These are phyloP conservation scores for Myxozyma udenii DNA, from an alignment of 805 yeast genomes.

Conservation along the genomic window DNA sequence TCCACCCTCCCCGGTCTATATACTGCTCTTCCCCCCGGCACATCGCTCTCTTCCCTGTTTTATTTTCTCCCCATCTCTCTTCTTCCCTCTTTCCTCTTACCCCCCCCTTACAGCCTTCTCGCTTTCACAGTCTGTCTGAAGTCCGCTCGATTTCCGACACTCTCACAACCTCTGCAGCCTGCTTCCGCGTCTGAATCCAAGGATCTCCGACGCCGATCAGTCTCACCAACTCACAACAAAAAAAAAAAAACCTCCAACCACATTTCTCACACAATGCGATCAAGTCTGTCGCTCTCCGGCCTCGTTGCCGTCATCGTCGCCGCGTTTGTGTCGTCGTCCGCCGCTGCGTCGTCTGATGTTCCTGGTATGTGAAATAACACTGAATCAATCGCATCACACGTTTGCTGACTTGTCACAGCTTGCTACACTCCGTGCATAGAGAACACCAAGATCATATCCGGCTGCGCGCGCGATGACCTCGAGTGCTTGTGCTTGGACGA, in stretches of 20 bases:
- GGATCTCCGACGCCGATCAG: background rate
- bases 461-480: conserved; percentile 15
- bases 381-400: too few relatives aligned
- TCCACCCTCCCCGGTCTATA: background rate
- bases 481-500: conserved; percentile 26
- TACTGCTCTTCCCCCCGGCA: background rate
- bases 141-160: background rate
- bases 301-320: background rate
- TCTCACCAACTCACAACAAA: background rate
- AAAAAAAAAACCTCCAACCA: too few relatives aligned
- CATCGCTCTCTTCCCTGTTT: background rate
- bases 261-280: conserved; percentile 6
- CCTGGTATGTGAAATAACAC: conserved; percentile 14
- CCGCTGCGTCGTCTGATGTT: conserved; percentile 9
- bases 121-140: background rate
- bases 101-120: background rate
- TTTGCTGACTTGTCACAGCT: conserved; percentile 8
- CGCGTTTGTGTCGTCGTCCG: background rate
- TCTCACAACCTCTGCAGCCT: background rate
- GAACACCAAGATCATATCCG: conserved; percentile 26
- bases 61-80: background rate
- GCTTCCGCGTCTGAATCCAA: background rate
- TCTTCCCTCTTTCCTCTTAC: background rate
- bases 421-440: conserved; percentile 27
- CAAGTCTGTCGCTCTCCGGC: conserved; percentile 1